Conservation (phyloP, 371 early-diverging fungal genomes). For the Apophysomyces trapeziformis region DNA sequence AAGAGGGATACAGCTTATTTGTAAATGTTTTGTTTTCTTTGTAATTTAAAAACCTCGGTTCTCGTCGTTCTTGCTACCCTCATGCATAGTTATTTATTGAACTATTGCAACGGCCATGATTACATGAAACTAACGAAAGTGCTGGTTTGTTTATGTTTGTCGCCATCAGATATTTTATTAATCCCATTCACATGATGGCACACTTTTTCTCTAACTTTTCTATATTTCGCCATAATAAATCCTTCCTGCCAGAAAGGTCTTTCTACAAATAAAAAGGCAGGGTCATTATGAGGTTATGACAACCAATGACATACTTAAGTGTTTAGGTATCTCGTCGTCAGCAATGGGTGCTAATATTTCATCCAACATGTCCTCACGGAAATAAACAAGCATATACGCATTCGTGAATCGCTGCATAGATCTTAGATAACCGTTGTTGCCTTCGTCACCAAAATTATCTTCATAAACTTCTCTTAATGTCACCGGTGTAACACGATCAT, state of each 20-base stretch:
- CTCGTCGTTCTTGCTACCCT: no score
- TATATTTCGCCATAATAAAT: slow-evolving; percentile 13
- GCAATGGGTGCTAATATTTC: slow-evolving; percentile 69
- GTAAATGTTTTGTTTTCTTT: no score
- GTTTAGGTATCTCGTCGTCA: slow-evolving; percentile 75
- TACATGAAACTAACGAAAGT: not conserved
- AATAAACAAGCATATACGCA: slow-evolving; percentile 97
- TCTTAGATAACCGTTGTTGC: not conserved
- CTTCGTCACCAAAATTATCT: slow-evolving; percentile 88
- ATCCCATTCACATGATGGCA: slow-evolving; percentile 1
- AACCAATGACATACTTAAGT: slow-evolving; percentile 59
- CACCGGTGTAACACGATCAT: slow-evolving; percentile 92
- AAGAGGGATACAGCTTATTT: not conserved
- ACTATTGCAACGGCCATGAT: no score
- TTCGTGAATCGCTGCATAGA: slow-evolving; percentile 78
- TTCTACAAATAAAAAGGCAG: slow-evolving; percentile 11
- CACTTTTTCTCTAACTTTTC: slow-evolving; percentile 12
- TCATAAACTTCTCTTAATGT: slow-evolving; percentile 87
- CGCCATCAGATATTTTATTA: not conserved
- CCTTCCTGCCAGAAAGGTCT: slow-evolving; percentile 12
- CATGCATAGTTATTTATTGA: no score
- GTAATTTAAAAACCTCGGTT: no score
- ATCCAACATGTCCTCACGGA: slow-evolving; percentile 74
- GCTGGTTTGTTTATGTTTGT: no score
- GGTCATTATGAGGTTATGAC: slow-evolving; percentile 2